Evolutionary conservation across 805 yeast genomes (phyloP).

Genomic region (Monosporozyma aquatica): DNA sequence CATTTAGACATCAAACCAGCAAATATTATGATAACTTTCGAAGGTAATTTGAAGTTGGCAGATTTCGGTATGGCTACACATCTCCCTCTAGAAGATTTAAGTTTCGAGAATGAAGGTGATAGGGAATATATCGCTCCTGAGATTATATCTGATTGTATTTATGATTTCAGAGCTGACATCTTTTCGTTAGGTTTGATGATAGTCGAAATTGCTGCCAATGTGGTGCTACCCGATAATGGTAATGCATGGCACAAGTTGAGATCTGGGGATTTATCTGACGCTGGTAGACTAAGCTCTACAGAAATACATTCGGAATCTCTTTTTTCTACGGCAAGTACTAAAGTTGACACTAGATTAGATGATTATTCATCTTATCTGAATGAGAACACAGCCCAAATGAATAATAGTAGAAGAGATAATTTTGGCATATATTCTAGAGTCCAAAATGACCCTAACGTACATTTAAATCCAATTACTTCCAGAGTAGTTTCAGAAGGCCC

Average conservation of each 20-base stretch:
- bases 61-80: constrained; percentile 93
- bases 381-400: neutral
- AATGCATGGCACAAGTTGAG: constrained; percentile 92
- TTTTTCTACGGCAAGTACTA: constrained; percentile 20
- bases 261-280: constrained; percentile 91
- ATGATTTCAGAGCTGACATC: constrained; percentile 88
- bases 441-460: no score
- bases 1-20: constrained; percentile 95
- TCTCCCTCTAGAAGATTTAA: constrained; percentile 52
- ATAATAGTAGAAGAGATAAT: constrained; percentile 4
- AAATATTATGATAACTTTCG: constrained; percentile 86
- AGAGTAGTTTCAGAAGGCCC: neutral
- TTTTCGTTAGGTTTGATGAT: constrained; percentile 90
- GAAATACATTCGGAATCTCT: constrained; percentile 39
- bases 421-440: no score
- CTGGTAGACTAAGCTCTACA: constrained; percentile 74
- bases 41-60: constrained; percentile 87
- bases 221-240: constrained; percentile 90
- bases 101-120: constrained; percentile 91
- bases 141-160: constrained; percentile 68
- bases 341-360: constrained; percentile 20
- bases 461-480: no score
- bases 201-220: constrained; percentile 93
- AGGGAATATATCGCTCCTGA: constrained; percentile 97
- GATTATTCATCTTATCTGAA: neutral